Conservation (phyloP, 83 land plant species). For the Picea mariana region DNA sequence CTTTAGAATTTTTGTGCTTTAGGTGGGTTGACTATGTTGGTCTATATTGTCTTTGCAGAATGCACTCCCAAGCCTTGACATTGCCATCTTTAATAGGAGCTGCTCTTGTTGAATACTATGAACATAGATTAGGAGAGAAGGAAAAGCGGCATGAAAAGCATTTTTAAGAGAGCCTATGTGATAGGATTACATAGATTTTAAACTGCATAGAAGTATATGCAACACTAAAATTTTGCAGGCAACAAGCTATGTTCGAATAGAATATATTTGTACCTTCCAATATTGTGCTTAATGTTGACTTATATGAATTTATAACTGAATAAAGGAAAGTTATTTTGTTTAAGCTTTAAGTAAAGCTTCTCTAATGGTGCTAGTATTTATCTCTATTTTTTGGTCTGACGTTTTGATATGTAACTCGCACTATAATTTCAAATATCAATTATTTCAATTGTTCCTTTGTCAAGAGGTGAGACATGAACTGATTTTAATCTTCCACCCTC, state of each 20-base stretch:
- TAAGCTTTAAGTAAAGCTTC: no score
- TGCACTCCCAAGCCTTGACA: slow-evolving; percentile 76
- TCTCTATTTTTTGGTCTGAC: no score
- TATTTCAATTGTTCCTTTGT: no score
- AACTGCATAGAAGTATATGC: background rate
- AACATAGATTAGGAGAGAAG: slow-evolving; percentile 43
- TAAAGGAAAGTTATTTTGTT: background rate
- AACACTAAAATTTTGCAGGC: background rate
- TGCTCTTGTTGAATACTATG: slow-evolving; percentile 73
- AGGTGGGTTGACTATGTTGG: background rate
- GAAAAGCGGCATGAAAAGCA: slow-evolving; percentile 48
- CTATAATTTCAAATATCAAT: no score
- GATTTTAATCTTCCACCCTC: no score
- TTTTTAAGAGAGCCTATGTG: background rate
- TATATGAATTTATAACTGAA: background rate
- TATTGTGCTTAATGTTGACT: background rate
- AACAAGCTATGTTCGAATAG: background rate
- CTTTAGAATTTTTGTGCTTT: background rate
- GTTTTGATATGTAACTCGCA: no score
- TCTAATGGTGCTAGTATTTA: no score
- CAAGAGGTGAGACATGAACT: no score
- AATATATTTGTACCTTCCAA: background rate
- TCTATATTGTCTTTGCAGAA: slow-evolving; percentile 30
- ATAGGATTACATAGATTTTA: background rate
- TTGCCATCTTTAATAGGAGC: slow-evolving; percentile 75